A percentile compares a stretch with the other conserved stretches of the same genome.
These are phyloP conservation scores for Daldinia bambusicola DNA, from an alignment of 495 filamentous ascomycete genomes.

Conservation along the genomic window DNA sequence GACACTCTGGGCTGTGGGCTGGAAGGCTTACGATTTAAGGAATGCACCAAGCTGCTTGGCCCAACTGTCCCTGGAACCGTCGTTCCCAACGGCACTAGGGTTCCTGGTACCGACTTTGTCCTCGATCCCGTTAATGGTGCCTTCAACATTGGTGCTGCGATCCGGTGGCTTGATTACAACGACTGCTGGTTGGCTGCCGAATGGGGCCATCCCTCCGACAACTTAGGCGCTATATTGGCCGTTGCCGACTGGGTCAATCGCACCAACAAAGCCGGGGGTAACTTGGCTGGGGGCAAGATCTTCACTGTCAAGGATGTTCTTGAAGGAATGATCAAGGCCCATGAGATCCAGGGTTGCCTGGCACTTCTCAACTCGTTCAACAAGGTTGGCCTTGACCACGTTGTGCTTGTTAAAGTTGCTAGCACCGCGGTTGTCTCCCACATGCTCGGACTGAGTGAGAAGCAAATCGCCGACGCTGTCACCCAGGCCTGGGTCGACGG, in stretches of 20 bases:
- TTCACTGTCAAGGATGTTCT: slow-evolving; percentile 89
- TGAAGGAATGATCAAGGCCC: slow-evolving; percentile 99
- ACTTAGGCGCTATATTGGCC: slow-evolving; percentile 93
- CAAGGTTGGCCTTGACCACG: slow-evolving; percentile 97
- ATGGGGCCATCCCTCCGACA: slow-evolving; percentile 98
- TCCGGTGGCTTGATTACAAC: slow-evolving; percentile 99
- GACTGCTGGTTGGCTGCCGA: slow-evolving; percentile 99
- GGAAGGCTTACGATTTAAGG: slow-evolving; percentile 93
- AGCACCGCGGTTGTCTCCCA: slow-evolving; percentile 93
- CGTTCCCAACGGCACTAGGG: slow-evolving; percentile 91
- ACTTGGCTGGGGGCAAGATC: slow-evolving; percentile 85
- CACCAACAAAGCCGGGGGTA: slow-evolving; percentile 91
- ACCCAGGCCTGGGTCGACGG: slow-evolving; percentile 98
- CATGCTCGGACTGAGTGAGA: slow-evolving; percentile 88
- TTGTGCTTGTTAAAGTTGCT: slow-evolving; percentile 97
- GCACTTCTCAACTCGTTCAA: slow-evolving; percentile 98
- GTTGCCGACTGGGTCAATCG: slow-evolving; percentile 97
- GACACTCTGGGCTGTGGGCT: slow-evolving; percentile 97
- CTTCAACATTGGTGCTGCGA: slow-evolving; percentile 99
- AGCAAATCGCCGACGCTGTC: slow-evolving; percentile 93
- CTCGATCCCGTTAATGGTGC: slow-evolving; percentile 95
- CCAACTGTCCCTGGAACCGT: slow-evolving; percentile 90
- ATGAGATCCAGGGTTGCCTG: slow-evolving; percentile 98
- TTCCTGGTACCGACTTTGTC: slow-evolving; percentile 92
- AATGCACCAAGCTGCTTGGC: slow-evolving; percentile 95